Evolutionary conservation across 2,329 filamentous ascomycete species (phyloP), one percentile per base, ranked within the genome.

Genomic region (Fusarium lyarnte): DNA sequence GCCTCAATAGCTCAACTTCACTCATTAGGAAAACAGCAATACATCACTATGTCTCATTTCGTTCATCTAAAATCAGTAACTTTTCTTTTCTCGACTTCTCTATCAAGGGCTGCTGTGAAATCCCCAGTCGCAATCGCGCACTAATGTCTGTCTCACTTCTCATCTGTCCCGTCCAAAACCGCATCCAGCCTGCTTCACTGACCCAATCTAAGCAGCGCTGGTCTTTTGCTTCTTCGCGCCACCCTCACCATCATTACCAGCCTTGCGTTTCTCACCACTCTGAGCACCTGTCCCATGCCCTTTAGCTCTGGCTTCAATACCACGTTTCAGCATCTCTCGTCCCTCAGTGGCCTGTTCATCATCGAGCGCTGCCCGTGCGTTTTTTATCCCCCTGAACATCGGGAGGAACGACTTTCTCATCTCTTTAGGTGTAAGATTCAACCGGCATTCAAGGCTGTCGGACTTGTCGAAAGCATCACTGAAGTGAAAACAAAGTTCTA

Each of bases 31-130:
- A 9, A 27, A 1, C 23, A n/a, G 0, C 19, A 2, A 6, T 3
- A 1, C 8, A 17, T 27, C 19, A 4, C 0, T 1, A n/a, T 21
- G n/a, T 29, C 9, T 17, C 19, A 12, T 13, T n/a, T 4, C 0
- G 9, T 27, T 17, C 23, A 9, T n/a, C 7, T n/a, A 5, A n/a
- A 27, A 27, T 5, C 4, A 27, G 12, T 6, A 0, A 3, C 2
- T 27, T 21, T 27, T 36, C 3, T 11, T 6, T 4, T 4, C 2
- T 3, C 1, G 0, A 33, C 29, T 4, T 11, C 1, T 4, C 0
- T 11, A 0, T 16, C 23, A 8, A 12, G 1, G n/a, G 1, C 6
- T 7, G 1, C 11, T 2, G 4, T 23, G 16, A 19, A 19, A 5
- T 3, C 12, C 6, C 16, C 8, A 19, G 9, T 7, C 11, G 16